phyloP scores from a whole-genome alignment of 2,329 filamentous ascomycete genomes.

The Penicillium sp. region DNA sequence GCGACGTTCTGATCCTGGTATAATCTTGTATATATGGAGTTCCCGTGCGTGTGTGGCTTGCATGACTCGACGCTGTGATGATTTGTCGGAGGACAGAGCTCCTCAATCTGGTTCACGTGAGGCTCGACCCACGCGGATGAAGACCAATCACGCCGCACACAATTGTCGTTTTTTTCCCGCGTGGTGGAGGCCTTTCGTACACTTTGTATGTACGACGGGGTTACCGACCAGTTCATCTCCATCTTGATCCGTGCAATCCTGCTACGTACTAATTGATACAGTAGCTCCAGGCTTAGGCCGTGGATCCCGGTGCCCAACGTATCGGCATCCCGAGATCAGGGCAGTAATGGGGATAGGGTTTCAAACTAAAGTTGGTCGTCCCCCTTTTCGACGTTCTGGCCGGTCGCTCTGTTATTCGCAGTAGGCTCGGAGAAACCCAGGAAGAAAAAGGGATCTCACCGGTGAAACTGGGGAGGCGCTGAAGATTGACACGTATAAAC shows the following conservation, averaged over 20 bases:
- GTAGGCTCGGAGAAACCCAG: constrained; percentile 3
- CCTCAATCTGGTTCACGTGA: constrained; percentile 18
- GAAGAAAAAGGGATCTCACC: neutral
- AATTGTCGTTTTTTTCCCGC: constrained; percentile 5
- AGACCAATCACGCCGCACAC: constrained; percentile 12
- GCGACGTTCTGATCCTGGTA: neutral
- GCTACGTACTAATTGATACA: neutral
- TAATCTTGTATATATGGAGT: neutral
- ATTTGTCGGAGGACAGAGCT: constrained; percentile 26
- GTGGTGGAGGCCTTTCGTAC: neutral
- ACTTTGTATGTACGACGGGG: neutral
- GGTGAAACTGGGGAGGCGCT: neutral
- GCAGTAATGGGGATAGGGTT: neutral
- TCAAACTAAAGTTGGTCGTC: neutral
- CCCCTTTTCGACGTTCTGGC: neutral
- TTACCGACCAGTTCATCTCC: neutral
- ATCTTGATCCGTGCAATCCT: neutral
- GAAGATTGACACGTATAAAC: neutral
- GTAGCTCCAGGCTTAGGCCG: constrained; percentile 3
- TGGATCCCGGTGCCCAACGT: constrained; percentile 2
- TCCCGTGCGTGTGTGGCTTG: neutral
- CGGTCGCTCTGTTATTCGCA: neutral
- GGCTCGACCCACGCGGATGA: constrained; percentile 4
- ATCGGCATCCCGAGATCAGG: constrained; percentile 1
- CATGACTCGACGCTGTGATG: neutral